These are phyloP conservation scores for Yarrowia divulgata DNA, from an alignment of 805 yeast genomes.

Conservation along the genomic window DNA sequence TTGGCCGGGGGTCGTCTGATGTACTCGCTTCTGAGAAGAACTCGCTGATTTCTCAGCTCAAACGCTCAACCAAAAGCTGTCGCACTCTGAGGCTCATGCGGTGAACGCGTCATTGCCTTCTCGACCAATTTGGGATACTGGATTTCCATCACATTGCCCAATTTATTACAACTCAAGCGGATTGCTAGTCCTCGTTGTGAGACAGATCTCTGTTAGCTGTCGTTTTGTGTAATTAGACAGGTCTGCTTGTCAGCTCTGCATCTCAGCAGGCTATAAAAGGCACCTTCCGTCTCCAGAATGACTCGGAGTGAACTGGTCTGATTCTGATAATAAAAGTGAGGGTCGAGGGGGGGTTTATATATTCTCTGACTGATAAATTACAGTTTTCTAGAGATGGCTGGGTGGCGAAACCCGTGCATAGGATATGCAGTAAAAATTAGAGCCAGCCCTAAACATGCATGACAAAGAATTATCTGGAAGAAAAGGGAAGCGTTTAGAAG, in stretches of 20 bases:
- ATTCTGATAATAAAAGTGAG: not conserved
- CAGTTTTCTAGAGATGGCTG: not conserved
- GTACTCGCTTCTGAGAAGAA: not conserved
- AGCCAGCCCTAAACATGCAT: not conserved
- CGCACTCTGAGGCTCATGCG: constrained; percentile 3
- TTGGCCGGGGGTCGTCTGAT: not conserved
- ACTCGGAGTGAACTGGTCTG: constrained; percentile 1
- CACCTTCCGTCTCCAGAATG: not conserved
- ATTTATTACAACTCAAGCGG: not conserved
- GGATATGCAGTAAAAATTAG: not conserved
- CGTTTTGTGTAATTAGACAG: too few species aligned
- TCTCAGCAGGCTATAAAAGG: not conserved
- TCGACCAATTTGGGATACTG: not conserved
- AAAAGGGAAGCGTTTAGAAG: too few species aligned
- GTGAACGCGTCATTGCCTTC: not conserved
- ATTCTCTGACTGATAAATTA: not conserved
- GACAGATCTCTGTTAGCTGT: too few species aligned
- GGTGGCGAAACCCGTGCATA: not conserved
- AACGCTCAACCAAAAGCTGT: not conserved
- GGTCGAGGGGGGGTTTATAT: not conserved
- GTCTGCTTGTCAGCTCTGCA: too few species aligned
- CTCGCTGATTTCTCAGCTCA: not conserved
- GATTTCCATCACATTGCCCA: not conserved
- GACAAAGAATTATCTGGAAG: not conserved
- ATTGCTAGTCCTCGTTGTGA: not conserved